Percentiles rank a stretch among this genome's conserved stretches.
Conservation (phyloP, 2,329 filamentous ascomycete genomes). For the Graphilbum fragrans region DNA sequence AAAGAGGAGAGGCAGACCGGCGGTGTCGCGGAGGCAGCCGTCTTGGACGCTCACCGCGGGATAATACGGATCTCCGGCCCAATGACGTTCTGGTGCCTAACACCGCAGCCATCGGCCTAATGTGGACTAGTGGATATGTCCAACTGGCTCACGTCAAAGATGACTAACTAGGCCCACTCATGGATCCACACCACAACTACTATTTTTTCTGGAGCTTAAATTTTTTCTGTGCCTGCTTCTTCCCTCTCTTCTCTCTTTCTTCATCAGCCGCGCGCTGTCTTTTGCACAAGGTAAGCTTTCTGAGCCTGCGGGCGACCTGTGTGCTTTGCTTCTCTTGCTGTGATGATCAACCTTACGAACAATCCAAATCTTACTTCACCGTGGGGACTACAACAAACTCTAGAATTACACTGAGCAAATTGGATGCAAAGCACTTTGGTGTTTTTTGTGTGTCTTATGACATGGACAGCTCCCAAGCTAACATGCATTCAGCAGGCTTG, state of each 20-base stretch:
- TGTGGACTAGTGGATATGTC: neutral
- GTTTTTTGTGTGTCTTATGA: conserved; percentile 6
- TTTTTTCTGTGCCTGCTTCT: neutral
- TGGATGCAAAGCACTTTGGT: no score
- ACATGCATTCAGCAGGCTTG: no score
- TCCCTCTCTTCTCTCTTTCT: conserved; percentile 7
- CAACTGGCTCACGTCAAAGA: neutral
- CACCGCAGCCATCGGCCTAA: neutral
- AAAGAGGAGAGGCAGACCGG: neutral
- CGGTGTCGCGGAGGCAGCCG: no score
- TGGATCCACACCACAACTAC: conserved; percentile 6
- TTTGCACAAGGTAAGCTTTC: conserved; percentile 1
- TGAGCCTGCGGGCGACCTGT: neutral
- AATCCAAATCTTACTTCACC: conserved; percentile 51
- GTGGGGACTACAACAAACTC: conserved; percentile 39
- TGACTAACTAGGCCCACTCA: no score
- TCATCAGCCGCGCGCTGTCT: neutral
- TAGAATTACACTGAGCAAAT: conserved; percentile 47
- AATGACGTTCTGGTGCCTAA: neutral
- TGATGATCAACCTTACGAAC: conserved; percentile 38
- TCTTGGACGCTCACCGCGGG: no score
- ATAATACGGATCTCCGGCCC: neutral
- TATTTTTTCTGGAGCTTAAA: conserved; percentile 4
- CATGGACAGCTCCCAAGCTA: neutral
- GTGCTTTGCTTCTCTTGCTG: conserved; percentile 15